These are phyloP conservation scores for Yamadazyma ubonensis DNA, from an alignment of 805 yeast species.

Conservation along the genomic window DNA sequence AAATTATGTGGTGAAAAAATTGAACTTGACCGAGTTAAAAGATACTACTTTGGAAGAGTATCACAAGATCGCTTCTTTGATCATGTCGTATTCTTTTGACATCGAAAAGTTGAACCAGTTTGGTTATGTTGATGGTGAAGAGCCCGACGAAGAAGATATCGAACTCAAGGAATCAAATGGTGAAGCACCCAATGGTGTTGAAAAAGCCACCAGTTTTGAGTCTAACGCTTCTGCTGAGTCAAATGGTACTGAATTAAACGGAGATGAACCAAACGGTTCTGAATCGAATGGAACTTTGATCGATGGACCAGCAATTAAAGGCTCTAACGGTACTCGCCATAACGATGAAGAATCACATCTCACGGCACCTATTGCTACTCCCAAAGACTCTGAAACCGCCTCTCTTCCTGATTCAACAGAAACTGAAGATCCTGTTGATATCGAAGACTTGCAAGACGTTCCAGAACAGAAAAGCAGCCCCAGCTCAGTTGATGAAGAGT, in stretches of 20 bases:
- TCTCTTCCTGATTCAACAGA: conserved; percentile 17
- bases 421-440: conserved; percentile 16
- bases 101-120: conserved; percentile 47
- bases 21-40: conserved; percentile 32
- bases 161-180: conserved; percentile 13
- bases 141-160: conserved; percentile 17
- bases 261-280: no score
- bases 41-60: conserved; percentile 53
- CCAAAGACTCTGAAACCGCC: no score
- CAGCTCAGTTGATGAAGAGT: conserved; percentile 13
- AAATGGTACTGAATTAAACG: no score
- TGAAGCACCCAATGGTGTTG: neutral
- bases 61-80: conserved; percentile 70
- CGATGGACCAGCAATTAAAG: no score
- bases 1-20: conserved; percentile 26
- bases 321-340: no score
- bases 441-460: conserved; percentile 2
- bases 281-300: no score
- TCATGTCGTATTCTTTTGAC: conserved; percentile 91
- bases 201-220: neutral
- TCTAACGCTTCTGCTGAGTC: neutral
- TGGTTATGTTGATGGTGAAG: conserved; percentile 21
- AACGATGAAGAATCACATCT: no score
- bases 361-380: no score
- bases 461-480: conserved; percentile 2